Evolutionary conservation across 345 rosid genomes (phyloP), one percentile per base, ranked within the genome.

Genomic region (Trapa bicornis): DNA sequence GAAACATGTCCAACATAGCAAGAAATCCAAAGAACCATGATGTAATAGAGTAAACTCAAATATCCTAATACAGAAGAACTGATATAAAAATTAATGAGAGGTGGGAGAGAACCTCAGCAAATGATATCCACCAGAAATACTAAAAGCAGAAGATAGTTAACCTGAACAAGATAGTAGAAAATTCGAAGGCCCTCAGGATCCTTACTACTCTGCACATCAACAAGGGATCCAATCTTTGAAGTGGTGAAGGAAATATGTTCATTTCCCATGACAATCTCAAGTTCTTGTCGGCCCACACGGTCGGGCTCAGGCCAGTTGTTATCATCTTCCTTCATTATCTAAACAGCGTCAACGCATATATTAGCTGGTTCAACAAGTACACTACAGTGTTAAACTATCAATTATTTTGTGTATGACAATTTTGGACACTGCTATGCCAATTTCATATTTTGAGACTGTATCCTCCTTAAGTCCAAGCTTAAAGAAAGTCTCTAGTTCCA

Each of bases 291-390:
- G 22, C 99, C 99, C 57, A 94, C 86, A 56, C 97, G 90, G 75
- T 94, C 97, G 54, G 99, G 99, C 71, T 91, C 96, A 5, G 99
- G 99, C 99, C 99, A 94, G 70, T 87, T 91, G 70, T 77, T 83
- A 77, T 94, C 99, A 77, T 94, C 96, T 87, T 94, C 99, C 89
- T 89, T 91, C 97, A 94, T 83, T 35, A 94, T 91, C 99, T 94
- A 11, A 36, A 57, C 61, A 57, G 37, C 37, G 32, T 10, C 12
- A 58, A 8, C 33, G 6, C 2, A 54, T 54, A 54, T 0, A 54
- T 22, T 54, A 54, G 60, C 33, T 54, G 33, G 60, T 22, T 54
- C 33, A n/a, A n/a, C 33, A 54, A 54, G 22, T 54, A 22, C 56
- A 22, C 56, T 50, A 14, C 38, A 52, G 47, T 37, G 9, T 29